A percentile compares a stretch with the other conserved stretches of the same genome.
Conservation (phyloP, 352 stramenopile species). For the Plasmopara halstedii region DNA sequence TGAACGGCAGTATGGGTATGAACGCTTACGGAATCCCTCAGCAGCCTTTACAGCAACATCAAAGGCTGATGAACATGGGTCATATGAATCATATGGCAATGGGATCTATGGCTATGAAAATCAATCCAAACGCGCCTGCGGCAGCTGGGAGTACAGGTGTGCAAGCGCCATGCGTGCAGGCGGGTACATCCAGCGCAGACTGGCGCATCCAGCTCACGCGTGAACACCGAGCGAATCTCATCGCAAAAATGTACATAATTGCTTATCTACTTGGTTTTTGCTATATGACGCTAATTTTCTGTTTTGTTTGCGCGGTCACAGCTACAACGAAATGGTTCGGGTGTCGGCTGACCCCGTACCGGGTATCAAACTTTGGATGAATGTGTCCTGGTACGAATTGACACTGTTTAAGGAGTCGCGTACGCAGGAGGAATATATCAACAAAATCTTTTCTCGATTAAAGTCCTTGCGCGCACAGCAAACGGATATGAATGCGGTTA, state of each 20-base stretch:
- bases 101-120: slow-evolving; percentile 47
- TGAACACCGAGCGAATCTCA: slow-evolving; percentile 76
- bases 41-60: slow-evolving; percentile 12
- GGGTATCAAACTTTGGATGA: slow-evolving; percentile 83
- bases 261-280: not conserved
- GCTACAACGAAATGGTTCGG: slow-evolving; percentile 80
- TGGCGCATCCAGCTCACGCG: slow-evolving; percentile 79
- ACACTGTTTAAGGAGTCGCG: slow-evolving; percentile 78
- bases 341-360: slow-evolving; percentile 70
- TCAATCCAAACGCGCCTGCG: slow-evolving; percentile 16
- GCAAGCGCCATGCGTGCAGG: slow-evolving; percentile 6
- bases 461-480: slow-evolving; percentile 69
- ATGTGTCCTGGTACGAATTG: slow-evolving; percentile 81
- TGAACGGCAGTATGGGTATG: slow-evolving; percentile 30
- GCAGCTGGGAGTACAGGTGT: not conserved
- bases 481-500: slow-evolving; percentile 63
- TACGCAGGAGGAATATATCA: slow-evolving; percentile 83
- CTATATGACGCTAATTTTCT: slow-evolving; percentile 6
- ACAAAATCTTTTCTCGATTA: slow-evolving; percentile 80
- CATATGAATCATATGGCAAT: slow-evolving; percentile 32
- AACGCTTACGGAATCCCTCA: slow-evolving; percentile 30
- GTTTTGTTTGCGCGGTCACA: slow-evolving; percentile 15
- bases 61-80: slow-evolving; percentile 53
- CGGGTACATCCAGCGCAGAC: not conserved
- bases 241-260: slow-evolving; percentile 71